Evolutionary conservation across 306 rosid species (phyloP), one percentile per base, ranked within the genome.

Genomic region (Trichosanthes cucumerina): DNA sequence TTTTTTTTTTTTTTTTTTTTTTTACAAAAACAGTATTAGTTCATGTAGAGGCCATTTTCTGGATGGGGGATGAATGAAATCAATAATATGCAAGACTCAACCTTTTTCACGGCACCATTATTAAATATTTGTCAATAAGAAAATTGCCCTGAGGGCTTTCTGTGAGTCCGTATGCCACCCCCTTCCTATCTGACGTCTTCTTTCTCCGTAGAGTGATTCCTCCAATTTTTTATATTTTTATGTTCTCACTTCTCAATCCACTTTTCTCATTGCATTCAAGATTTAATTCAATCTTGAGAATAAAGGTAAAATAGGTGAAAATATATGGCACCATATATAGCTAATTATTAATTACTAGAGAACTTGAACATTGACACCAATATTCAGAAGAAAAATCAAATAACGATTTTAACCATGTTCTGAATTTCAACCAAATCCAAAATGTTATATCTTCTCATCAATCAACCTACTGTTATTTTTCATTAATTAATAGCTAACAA

Each of bases 141-240:
- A n/a, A n/a, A n/a, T n/a, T n/a, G n/a, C n/a, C n/a, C n/a, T n/a
- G 33, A 28, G 33, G 33, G 33, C 33, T 28, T 28, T 28, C 33
- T 28, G 33, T 28, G 33, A n/a, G n/a, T n/a, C n/a, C n/a, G n/a
- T n/a, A n/a, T n/a, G n/a, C n/a, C n/a, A n/a, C n/a, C n/a, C n/a
- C n/a, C n/a, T n/a, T n/a, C n/a, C n/a, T n/a, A n/a, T n/a, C n/a
- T n/a, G n/a, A n/a, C n/a, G n/a, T n/a, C 33, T 28, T 28, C 33
- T 28, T n/a, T n/a, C n/a, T n/a, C n/a, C n/a, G n/a, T n/a, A 28
- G 33, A 2, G 33, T 2, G 33, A 28, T 28, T 28, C 33, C 33
- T 28, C 33, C 33, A 28, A 28, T 9, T 63, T 33, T 33, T 15
- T 6, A 64, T 85, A n/a, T n/a, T n/a, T 81, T 58, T 88, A 87